phyloP scores from a whole-genome alignment of 2,329 filamentous ascomycete species.

The Pseudodiploospora longispora region DNA sequence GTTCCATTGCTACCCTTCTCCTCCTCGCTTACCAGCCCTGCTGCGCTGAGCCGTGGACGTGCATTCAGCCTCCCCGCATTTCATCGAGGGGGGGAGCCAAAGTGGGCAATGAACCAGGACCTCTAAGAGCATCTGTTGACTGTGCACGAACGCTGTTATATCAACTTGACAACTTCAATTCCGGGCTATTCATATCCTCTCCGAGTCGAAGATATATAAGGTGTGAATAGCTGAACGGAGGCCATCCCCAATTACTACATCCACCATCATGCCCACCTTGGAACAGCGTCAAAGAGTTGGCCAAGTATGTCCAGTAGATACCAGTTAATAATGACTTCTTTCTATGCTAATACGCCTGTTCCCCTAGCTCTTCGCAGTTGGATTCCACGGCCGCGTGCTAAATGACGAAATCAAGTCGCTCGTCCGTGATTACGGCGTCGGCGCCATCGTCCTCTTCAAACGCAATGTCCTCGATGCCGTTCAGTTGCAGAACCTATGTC shows the following conservation, averaged over 20 bases:
- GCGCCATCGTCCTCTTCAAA: slow-evolving; percentile 19
- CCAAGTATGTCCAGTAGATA: background rate
- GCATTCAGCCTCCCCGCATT: no score
- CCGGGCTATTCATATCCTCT: no score
- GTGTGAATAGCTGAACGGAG: background rate
- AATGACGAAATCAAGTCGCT: slow-evolving; percentile 15
- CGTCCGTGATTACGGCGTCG: slow-evolving; percentile 18
- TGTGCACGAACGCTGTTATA: no score
- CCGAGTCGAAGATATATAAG: background rate
- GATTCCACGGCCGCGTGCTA: slow-evolving; percentile 16
- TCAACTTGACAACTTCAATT: no score
- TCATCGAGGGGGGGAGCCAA: no score
- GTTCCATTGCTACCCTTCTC: no score
- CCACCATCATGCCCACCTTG: slow-evolving; percentile 6
- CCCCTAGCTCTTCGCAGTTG: slow-evolving; percentile 17
- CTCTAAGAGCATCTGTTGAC: no score
- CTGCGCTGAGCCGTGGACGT: no score
- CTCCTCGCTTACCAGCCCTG: no score
- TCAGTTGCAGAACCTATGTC: slow-evolving; percentile 15
- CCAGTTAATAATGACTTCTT: background rate
- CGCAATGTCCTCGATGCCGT: slow-evolving; percentile 15
- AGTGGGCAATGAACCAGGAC: no score
- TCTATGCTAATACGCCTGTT: background rate
- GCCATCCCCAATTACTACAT: background rate
- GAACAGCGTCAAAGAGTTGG: slow-evolving; percentile 11